Base-by-base conservation (phyloP, 257 asterid genomes). In the Solanum clarkiae region DNA sequence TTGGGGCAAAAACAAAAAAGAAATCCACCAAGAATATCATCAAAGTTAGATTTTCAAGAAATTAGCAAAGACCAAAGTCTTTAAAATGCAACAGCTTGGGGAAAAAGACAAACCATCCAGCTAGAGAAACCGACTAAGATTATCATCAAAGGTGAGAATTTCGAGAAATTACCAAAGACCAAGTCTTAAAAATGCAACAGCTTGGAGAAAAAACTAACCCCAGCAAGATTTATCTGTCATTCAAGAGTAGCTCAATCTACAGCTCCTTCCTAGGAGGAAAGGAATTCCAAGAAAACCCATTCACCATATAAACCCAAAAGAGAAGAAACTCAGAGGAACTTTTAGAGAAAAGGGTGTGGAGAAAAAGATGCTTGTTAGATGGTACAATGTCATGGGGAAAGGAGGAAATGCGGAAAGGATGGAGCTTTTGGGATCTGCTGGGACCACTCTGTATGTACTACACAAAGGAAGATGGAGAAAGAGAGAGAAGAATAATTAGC, bases 361-460 rank as follows among this genome's bases (percentile, higher is more conserved):
- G 85, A 75, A 90, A 90, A 89, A 89, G 89, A 90, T 88, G 89
- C 81, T 82, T 86, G 83, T 77, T 87, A 45, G 44, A 45, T 26
- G 17, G 65, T 83, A 57, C 54, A 91, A 90, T 89, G 93, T 87
- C 89, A 86, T 80, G 88, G 86, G 88, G 91, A 88, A 90, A 86
- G 87, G 91, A 77, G 75, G 80, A 70, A 89, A 71, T 83, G 81
- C 47, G 88, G 87, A 88, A 86, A 85, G 55, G 71, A 85, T 89
- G 95, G 89, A 91, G 94, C 63, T 87, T 93, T 91, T 80, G 88
- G 94, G 94, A 93, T 94, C 95, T 87, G 91, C 71, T 87, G 95
- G 95, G 95, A 60, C 90, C 95, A 90, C 88, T 56, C 81, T 82
- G 84, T 86, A 91, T 85, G 87, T 59, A 59, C 42, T 85, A 83